Base-by-base conservation (phyloP, 2,329 filamentous ascomycete genomes). In the Reticulascus tulasneorum region DNA sequence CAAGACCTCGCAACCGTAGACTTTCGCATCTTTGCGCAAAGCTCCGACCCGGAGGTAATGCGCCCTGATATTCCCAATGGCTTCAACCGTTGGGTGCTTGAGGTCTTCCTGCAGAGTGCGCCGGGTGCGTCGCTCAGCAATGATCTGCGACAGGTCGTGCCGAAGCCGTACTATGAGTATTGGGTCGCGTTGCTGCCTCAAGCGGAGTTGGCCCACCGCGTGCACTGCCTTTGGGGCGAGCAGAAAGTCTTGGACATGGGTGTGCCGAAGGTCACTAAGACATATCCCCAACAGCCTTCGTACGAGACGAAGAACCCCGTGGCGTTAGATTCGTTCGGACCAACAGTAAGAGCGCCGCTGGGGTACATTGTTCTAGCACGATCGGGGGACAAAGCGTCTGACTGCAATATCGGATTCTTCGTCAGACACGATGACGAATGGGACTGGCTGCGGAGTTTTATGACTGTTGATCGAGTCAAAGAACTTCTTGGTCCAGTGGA, bases 1-100 rank as follows among this genome's bases (percentile, higher is more conserved):
- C 69, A 73, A 21, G 62, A 66, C 18, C 60, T 60, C 1, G 69
- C 69, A 1, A 75, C 71, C 1, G 69, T 73, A 1, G 66, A 67
- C 27, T 59, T 73, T 25, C 47, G 67, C 17, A 54, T 69, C 30
- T 62, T 73, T 45, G 62, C 62, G 0, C 67, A 79, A 46, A 69
- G 73, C 6, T 50, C 47, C 5, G 52, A 40, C 12, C 52, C 58
- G 19, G 58, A 62, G 12, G 59, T 56, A 1, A 51, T 60, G 1
- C 53, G 56, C 1, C 53, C 58, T n/a, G 25, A 37, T 21, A 24
- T 23, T 4, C 38, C 37, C 23, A 37, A 41, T 26, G 39, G 32
- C 5, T 38, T 33, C 23, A 42, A 41, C 28, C 29, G 29, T 22
- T 23, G 29, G 18, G 29, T 32, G 13, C 29, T 32, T 16, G 29